Percentiles rank a stretch among this genome's conserved stretches.
These are phyloP conservation scores for Ogataea hybrid DNA, from an alignment of 1,139 yeast species.

Conservation along the genomic window DNA sequence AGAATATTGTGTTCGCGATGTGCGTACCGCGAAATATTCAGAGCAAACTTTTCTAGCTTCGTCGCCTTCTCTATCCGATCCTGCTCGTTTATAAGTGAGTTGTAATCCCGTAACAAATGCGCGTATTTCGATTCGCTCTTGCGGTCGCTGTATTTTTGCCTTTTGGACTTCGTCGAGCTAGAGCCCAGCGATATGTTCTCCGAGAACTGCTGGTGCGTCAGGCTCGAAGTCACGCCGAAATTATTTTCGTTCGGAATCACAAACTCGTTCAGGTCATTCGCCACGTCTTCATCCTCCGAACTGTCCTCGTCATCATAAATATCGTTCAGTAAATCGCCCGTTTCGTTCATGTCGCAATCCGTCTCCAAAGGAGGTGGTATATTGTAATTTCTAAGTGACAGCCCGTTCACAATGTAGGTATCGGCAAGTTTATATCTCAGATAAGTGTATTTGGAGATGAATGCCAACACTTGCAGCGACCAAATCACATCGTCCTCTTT, in stretches of 20 bases:
- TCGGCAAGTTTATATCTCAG: constrained; percentile 72
- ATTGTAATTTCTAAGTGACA: constrained; percentile 41
- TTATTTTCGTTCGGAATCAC: constrained; percentile 19
- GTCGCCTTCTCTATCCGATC: constrained; percentile 28
- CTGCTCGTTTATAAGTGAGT: constrained; percentile 18
- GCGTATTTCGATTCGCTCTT: constrained; percentile 20
- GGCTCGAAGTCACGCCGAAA: constrained; percentile 4
- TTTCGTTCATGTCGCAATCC: constrained; percentile 24
- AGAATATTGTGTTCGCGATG: constrained; percentile 29
- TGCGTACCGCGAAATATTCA: constrained; percentile 27
- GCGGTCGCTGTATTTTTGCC: constrained; percentile 20
- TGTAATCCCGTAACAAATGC: constrained; percentile 21
- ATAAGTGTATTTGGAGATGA: constrained; percentile 86
- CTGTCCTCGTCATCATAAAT: constrained; percentile 26
- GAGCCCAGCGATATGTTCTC: constrained; percentile 5
- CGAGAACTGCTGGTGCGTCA: constrained; percentile 5
- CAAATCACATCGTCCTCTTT: constrained; percentile 91
- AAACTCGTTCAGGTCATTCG: constrained; percentile 30
- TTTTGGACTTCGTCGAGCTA: constrained; percentile 9
- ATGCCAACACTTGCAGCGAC: constrained; percentile 89
- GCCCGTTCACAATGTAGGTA: constrained; percentile 58
- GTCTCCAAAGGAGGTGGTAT: constrained; percentile 30
- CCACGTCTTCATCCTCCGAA: constrained; percentile 17
- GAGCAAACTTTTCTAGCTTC: constrained; percentile 27
- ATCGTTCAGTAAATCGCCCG: constrained; percentile 26